Evolutionary conservation across 805 yeast species (phyloP).

Genomic region (Maudiozyma bulderi): DNA sequence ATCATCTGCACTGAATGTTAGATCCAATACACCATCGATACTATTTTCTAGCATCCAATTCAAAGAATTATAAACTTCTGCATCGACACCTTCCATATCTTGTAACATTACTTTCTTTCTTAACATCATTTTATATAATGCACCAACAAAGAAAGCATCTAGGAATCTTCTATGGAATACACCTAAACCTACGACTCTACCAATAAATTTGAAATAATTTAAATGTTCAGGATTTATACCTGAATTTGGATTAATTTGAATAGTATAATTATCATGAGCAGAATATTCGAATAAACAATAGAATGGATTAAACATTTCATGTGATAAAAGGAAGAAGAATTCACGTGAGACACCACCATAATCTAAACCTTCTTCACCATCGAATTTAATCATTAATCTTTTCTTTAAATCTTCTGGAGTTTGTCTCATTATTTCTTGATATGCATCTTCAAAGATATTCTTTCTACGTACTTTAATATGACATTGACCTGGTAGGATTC

Average conservation of each 20-base stretch:
- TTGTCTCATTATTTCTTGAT: slow-evolving; percentile 97
- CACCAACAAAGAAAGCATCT: slow-evolving; percentile 97
- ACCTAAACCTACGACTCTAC: slow-evolving; percentile 96
- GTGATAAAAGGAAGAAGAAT: slow-evolving; percentile 90
- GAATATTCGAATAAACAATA: slow-evolving; percentile 96
- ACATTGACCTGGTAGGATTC: slow-evolving; percentile 97
- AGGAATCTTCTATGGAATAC: slow-evolving; percentile 96
- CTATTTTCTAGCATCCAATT: slow-evolving; percentile 95
- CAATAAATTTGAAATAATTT: slow-evolving; percentile 95
- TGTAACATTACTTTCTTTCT: slow-evolving; percentile 88
- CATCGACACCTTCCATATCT: slow-evolving; percentile 98
- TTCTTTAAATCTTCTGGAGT: slow-evolving; percentile 97
- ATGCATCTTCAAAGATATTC: slow-evolving; percentile 93
- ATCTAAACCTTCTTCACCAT: slow-evolving; percentile 98
- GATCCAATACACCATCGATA: slow-evolving; percentile 76
- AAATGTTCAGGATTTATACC: slow-evolving; percentile 96
- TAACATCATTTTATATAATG: slow-evolving; percentile 94
- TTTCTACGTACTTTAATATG: slow-evolving; percentile 96
- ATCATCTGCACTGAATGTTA: slow-evolving; percentile 83
- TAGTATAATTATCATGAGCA: slow-evolving; percentile 94
- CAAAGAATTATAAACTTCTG: slow-evolving; percentile 88
- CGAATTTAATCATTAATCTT: slow-evolving; percentile 94
- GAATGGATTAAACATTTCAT: slow-evolving; percentile 97
- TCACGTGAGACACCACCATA: slow-evolving; percentile 99
- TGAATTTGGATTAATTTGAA: slow-evolving; percentile 95